These are phyloP conservation scores for Oryza meyeriana DNA, from an alignment of 176 grass and related monocot genomes.

Conservation along the genomic window DNA sequence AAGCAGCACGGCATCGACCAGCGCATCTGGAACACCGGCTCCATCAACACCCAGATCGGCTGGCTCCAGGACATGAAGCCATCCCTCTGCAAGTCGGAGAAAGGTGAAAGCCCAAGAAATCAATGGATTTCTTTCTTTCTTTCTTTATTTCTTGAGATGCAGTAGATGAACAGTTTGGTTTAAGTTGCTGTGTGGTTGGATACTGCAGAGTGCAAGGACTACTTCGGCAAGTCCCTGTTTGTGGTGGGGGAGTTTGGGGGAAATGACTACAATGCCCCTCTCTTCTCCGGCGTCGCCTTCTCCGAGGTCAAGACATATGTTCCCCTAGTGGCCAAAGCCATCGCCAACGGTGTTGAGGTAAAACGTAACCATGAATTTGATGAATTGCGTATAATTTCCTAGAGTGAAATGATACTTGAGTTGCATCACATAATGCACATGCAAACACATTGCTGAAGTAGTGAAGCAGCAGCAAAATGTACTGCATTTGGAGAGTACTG, in stretches of 20 bases:
- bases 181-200: neutral
- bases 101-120: slow-evolving; percentile 19
- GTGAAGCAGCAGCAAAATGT: neutral
- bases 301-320: slow-evolving; percentile 70
- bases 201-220: slow-evolving; percentile 76
- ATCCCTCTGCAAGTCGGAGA: slow-evolving; percentile 67
- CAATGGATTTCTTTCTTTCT: neutral
- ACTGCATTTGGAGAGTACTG: neutral
- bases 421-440: slow-evolving; percentile 1
- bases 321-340: slow-evolving; percentile 56
- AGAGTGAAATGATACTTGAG: neutral
- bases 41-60: slow-evolving; percentile 74
- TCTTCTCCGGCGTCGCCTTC: slow-evolving; percentile 69
- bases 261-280: slow-evolving; percentile 90
- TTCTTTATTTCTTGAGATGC: neutral
- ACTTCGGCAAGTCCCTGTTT: slow-evolving; percentile 80
- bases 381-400: neutral
- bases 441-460: slow-evolving; percentile 9
- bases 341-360: slow-evolving; percentile 80
- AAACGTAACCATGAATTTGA: neutral
- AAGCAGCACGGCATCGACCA: slow-evolving; percentile 55
- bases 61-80: slow-evolving; percentile 87
- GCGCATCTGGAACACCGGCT: slow-evolving; percentile 86
- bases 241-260: slow-evolving; percentile 93
- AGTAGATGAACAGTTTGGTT: neutral